Evolutionary conservation across 768 basidiomycete genomes (phyloP).

Genomic region (Rhodotorula sphaerocarpa): DNA sequence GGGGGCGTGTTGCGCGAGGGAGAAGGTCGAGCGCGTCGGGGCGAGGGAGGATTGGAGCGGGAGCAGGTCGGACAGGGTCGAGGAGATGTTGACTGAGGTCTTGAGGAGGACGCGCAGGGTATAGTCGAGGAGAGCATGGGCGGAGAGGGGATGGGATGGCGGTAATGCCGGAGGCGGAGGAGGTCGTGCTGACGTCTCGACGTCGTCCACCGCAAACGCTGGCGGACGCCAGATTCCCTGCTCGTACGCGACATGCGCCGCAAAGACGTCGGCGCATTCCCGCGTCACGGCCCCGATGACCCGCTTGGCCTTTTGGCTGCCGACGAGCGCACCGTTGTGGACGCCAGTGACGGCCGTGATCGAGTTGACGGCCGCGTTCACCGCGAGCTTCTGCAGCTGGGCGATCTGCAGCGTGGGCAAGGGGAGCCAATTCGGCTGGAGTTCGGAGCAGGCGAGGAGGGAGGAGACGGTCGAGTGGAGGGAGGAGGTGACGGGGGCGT

Average conservation of each 20-base stretch:
- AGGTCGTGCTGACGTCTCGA: slow-evolving; percentile 37
- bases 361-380: slow-evolving; percentile 75
- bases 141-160: slow-evolving; percentile 46
- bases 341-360: slow-evolving; percentile 73
- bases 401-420: slow-evolving; percentile 59
- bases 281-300: slow-evolving; percentile 54
- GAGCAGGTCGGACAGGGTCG: slow-evolving; percentile 66
- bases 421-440: slow-evolving; percentile 59
- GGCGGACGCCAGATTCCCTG: slow-evolving; percentile 25
- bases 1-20: slow-evolving; percentile 12
- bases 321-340: slow-evolving; percentile 66
- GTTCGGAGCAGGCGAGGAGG: slow-evolving; percentile 52
- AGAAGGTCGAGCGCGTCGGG: neutral
- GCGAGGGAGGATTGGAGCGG: neutral
- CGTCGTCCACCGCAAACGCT: slow-evolving; percentile 2
- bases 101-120: slow-evolving; percentile 53
- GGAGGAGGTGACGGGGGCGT: slow-evolving; percentile 39
- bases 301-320: slow-evolving; percentile 46
- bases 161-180: slow-evolving; percentile 46
- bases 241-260: slow-evolving; percentile 40
- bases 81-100: slow-evolving; percentile 65
- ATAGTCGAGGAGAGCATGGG: slow-evolving; percentile 51
- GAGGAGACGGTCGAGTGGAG: slow-evolving; percentile 63
- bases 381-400: slow-evolving; percentile 70
- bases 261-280: slow-evolving; percentile 64